Evolutionary conservation across 768 basidiomycete genomes (phyloP).

Genomic region (Leccinum pellstonianum): DNA sequence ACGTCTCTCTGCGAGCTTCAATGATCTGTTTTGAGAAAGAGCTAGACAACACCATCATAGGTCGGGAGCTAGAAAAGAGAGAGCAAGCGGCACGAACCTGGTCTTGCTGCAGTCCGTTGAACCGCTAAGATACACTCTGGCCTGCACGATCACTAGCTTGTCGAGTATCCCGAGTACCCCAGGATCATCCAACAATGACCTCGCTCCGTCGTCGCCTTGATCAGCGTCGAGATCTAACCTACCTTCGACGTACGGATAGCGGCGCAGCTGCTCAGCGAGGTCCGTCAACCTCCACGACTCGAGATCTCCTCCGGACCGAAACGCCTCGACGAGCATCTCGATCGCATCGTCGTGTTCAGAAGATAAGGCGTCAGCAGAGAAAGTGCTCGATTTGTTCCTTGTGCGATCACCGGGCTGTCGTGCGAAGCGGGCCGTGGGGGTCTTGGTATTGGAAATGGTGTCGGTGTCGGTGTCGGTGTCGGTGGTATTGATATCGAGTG

Average conservation of each 20-base stretch:
- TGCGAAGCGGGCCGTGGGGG: no score
- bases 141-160: slow-evolving; percentile 49
- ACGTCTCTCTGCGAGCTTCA: no score
- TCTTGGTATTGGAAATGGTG: no score
- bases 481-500: neutral
- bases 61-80: no score
- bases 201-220: no score
- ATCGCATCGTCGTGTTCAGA: no score
- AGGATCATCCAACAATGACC: slow-evolving; percentile 40
- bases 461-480: neutral
- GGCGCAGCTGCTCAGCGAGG: slow-evolving; percentile 36
- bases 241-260: slow-evolving; percentile 26
- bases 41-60: no score
- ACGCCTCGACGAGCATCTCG: slow-evolving; percentile 38
- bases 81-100: slow-evolving; percentile 37
- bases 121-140: slow-evolving; percentile 53
- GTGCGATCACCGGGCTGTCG: no score
- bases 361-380: no score
- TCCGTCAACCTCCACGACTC: slow-evolving; percentile 45
- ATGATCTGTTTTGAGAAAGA: no score
- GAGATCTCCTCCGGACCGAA: slow-evolving; percentile 41
- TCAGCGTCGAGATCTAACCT: slow-evolving; percentile 22
- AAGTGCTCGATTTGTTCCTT: no score
- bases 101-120: slow-evolving; percentile 44
- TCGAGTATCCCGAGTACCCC: slow-evolving; percentile 57